Evolutionary conservation across 31 red algal genomes (phyloP), one percentile per base, ranked within the genome.

Genomic region (Asparagopsis taxiformis): DNA sequence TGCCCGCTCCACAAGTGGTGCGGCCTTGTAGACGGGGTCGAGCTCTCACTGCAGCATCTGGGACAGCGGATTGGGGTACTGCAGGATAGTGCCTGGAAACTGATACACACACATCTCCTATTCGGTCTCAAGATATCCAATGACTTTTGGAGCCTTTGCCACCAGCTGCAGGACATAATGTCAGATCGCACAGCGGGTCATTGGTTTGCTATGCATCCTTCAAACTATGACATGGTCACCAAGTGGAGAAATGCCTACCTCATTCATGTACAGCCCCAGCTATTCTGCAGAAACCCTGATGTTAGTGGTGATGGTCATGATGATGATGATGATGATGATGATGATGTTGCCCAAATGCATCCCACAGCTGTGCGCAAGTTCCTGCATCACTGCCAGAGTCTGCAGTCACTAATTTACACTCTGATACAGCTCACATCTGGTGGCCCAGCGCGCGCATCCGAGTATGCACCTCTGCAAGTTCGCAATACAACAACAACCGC

Each of bases 21-120:
- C 34, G 59, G 59, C 21, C 6, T 62, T 8, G 4, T 62, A 28
- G 59, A 62, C 16, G 59, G 59, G 6, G 23, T 30, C n/a, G 59
- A 62, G 30, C 30, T 62, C 7, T 21, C 21, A 0, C 7, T 62
- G 5, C 11, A 3, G n/a, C 21, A 19, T 19, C 59, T 62, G 3
- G 59, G 59, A 3, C 11, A 34, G 3, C 19, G 5, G 21, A 32
- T 28, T 23, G 34, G 16, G 30, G 22, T 19, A 7, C 5, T 30
- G 23, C 22, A 62, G 22, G 16, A 30, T 3, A 19, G 34, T 19
- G 59, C 59, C 28, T 62, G 59, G 59, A 62, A 34, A 5, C 59
- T 62, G 6, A 23, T 62, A 4, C n/a, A 48, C 6, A 30, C 3
- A 6, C 21, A 21, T 5, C 59, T 62, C 0, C 30, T 62, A 9